Base-by-base conservation (phyloP, 768 basidiomycete species). In the Mycena leptocephala region DNA sequence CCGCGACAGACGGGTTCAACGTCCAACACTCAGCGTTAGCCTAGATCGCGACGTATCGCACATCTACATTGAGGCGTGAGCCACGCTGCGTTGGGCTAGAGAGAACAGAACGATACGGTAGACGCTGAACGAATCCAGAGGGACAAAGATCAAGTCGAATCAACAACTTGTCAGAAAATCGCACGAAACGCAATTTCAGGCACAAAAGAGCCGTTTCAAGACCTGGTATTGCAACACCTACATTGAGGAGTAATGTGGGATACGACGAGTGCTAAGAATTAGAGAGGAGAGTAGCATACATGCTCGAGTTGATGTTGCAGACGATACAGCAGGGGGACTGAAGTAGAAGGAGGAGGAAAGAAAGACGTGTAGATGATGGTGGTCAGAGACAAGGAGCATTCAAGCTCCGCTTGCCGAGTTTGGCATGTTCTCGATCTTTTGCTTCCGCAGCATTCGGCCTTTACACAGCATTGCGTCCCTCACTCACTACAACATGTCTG, bases 281-380 rank as follows among this genome's bases (percentile, higher is more conserved):
- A 1, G 16, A 24, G n/a, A 26, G 5, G 10, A 48, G 37, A 26
- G 24, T 9, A 33, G 8, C 1, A 30, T 41, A 39, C 28, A 41
- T 30, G 20, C 26, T 10, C 10, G 18, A 58, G 14, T 20, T 16
- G 22, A 56, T 41, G 53, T 22, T 24, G 66, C 46, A 51, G 43
- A 35, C 24, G 13, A 8, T 9, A 28, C 14, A 10, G 51, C 30
- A 24, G 46, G 4, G 10, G 26, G 53, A 58, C 1, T n/a, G 11
- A 11, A 24, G 10, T 78, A 77, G 80, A 80, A 77, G 74, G 67
- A 72, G 74, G 72, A 61, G 74, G 70, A 77, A 58, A 77, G 69
- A 79, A 43, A 62, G 4, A 8, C 32, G 37, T 11, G 3, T 5
- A 1, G 77, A 80, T 82, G 80, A 79, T 85, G 83, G 83, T 84